A percentile compares a stretch with the other conserved stretches of the same genome.
Evolutionary conservation across 352 stramenopile genomes (phyloP).

Genomic region (Phytophthora agathidicida): DNA sequence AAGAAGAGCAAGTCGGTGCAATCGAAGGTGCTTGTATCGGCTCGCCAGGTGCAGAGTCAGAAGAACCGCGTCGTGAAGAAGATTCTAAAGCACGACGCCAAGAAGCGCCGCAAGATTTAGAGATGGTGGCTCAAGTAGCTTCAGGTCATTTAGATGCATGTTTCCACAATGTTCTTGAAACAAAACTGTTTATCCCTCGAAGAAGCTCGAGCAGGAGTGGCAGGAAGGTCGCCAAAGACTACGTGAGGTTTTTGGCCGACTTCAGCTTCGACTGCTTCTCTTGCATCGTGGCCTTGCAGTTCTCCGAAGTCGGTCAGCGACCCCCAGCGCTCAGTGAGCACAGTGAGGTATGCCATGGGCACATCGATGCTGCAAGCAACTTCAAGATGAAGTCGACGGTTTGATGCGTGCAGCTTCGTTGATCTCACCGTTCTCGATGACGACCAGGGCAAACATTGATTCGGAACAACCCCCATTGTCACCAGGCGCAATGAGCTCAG

Average conservation of each 20-base stretch:
- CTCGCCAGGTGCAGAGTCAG: conserved; percentile 81
- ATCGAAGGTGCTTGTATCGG: conserved; percentile 86
- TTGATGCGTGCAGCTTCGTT: conserved; percentile 40
- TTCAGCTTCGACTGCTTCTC: too few relatives aligned
- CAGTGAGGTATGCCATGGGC: too few relatives aligned
- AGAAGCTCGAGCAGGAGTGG: conserved; percentile 75
- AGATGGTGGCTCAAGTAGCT: neutral
- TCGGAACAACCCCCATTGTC: too few relatives aligned
- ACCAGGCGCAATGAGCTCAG: too few relatives aligned
- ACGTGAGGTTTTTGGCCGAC: conserved; percentile 63
- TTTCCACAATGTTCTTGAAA: neutral
- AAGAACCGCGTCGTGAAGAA: conserved; percentile 87
- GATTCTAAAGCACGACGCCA: conserved; percentile 87
- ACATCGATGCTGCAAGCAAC: conserved; percentile 61
- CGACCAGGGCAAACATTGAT: too few relatives aligned
- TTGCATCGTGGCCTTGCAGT: conserved; percentile 35
- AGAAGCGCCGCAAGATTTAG: conserved; percentile 79
- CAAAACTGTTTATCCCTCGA: conserved; percentile 20
- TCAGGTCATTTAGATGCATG: neutral
- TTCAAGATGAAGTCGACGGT: conserved; percentile 53
- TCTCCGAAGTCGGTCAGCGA: too few relatives aligned
- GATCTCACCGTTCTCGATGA: too few relatives aligned
- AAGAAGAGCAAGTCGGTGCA: conserved; percentile 94
- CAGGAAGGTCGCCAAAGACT: conserved; percentile 66
- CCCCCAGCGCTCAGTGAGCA: too few relatives aligned